phyloP scores from a whole-genome alignment of 306 rosid species.

The Hippophae gyantsensis region DNA sequence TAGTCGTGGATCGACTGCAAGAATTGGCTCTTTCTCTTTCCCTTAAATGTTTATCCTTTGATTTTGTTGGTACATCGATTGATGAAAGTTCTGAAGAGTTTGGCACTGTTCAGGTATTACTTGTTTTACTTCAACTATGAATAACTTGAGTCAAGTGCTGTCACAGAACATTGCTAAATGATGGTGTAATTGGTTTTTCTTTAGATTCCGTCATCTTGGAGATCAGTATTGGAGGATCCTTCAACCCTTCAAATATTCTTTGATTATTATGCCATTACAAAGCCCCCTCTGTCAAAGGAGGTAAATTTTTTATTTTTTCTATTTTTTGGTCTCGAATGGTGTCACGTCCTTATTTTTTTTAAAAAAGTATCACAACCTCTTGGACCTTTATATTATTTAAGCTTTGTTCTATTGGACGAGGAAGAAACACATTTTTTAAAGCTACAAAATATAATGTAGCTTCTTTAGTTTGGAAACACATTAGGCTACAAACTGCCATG shows the following conservation, averaged over 20 bases:
- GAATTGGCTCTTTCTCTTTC: slow-evolving; percentile 94
- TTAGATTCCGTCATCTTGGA: slow-evolving; percentile 96
- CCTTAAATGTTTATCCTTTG: slow-evolving; percentile 88
- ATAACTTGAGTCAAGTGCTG: slow-evolving; percentile 13
- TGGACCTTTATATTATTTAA: too few species aligned
- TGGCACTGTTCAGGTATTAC: slow-evolving; percentile 90
- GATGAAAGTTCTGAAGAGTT: slow-evolving; percentile 99
- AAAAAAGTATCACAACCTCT: too few species aligned
- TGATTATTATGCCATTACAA: slow-evolving; percentile 79
- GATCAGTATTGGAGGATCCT: slow-evolving; percentile 86
- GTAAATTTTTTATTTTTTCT: slow-evolving; percentile 30
- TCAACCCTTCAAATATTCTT: slow-evolving; percentile 80
- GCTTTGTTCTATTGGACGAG: too few species aligned
- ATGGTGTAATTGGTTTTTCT: slow-evolving; percentile 21
- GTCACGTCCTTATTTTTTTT: too few species aligned
- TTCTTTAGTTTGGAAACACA: too few species aligned
- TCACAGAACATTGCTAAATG: slow-evolving; percentile 17
- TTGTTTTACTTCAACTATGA: slow-evolving; percentile 8
- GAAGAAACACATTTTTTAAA: too few species aligned
- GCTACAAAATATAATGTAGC: too few species aligned
- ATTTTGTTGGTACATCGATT: slow-evolving; percentile 93
- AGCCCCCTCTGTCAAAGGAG: slow-evolving; percentile 97
- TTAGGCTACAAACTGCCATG: too few species aligned
- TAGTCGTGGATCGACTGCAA: slow-evolving; percentile 79
- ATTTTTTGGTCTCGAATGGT: neutral